Base-by-base conservation (phyloP, 176 grass and related monocot genomes). In the Oryza nivara region DNA sequence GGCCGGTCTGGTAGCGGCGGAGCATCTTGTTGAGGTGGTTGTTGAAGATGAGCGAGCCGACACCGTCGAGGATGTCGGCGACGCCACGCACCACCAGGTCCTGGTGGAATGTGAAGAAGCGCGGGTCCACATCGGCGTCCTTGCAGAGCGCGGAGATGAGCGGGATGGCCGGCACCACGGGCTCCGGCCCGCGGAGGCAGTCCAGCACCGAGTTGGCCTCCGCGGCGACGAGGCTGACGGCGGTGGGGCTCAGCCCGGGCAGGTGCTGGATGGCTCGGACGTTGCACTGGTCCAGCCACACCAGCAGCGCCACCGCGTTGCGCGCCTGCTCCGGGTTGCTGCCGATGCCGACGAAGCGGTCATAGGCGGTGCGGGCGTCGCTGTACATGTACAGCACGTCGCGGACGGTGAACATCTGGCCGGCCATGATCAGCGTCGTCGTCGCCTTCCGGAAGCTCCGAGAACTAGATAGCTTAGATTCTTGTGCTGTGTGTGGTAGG, bases 21-120 rank as follows among this genome's bases (percentile, higher is more conserved):
- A 94, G 46, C 17, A 77, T 14, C 0, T 17, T n/a, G 5, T 84
- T 63, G 48, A 94, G 34, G 41, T 10, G 15, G 19, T 97, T 85
- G 10, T 92, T 26, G 23, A 97, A 94, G 52, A 97, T 15, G n/a
- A 94, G 34, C 1, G 64, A 15, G 8, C 90, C 85, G 0, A 92
- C 47, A 1, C 86, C 79, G 1, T 92, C 80, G 2, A 97, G 64
- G 69, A 90, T 68, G 0, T 74, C 22, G 0, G 79, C 25, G 3
- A 97, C 14, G 0, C 88, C 88, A 2, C 60, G 44, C 12, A 89
- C 86, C 1, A 85, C 74, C 22, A 83, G 41, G 22, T 86, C 90
- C 66, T 67, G 86, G 65, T 92, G 75, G 76, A 77, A 88, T 45
- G 79, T 38, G 77, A 97, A 92, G 78, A 89, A 89, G 48, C 5